Evolutionary conservation across 257 asterid species (phyloP).

Genomic region (Nicotiana tabacum): DNA sequence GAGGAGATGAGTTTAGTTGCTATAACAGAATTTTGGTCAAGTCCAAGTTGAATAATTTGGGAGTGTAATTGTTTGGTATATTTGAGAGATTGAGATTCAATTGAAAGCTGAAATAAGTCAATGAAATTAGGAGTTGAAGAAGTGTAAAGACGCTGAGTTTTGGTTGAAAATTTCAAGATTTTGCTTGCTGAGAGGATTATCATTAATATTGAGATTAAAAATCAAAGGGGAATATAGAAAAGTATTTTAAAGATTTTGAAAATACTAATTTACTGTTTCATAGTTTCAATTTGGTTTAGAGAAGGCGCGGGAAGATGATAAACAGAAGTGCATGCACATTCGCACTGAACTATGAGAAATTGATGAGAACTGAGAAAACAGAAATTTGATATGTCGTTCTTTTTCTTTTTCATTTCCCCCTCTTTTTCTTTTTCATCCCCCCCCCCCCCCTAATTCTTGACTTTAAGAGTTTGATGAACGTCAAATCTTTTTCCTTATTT

Average conservation of each 20-base stretch:
- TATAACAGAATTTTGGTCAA: slow-evolving; percentile 37
- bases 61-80: slow-evolving; percentile 42
- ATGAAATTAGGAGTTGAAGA: slow-evolving; percentile 28
- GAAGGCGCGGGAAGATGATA: not conserved
- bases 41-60: slow-evolving; percentile 38
- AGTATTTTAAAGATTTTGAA: no score
- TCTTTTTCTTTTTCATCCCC: no score
- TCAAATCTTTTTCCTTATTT: no score
- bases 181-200: slow-evolving; percentile 23
- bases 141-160: slow-evolving; percentile 13
- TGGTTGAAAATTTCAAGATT: slow-evolving; percentile 8
- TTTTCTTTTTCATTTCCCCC: no score
- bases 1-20: slow-evolving; percentile 60
- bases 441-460: no score
- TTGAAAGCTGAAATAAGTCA: slow-evolving; percentile 32
- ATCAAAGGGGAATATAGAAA: not conserved
- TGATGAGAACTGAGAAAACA: no score
- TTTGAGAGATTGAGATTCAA: slow-evolving; percentile 34
- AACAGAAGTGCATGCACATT: not conserved
- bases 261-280: not conserved
- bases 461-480: no score
- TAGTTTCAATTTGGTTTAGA: not conserved
- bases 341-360: no score
- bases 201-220: slow-evolving; percentile 7
- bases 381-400: no score